These are phyloP conservation scores for Cryptosporidium ryanae DNA, from an alignment of 169 alveolate species.

Conservation along the genomic window DNA sequence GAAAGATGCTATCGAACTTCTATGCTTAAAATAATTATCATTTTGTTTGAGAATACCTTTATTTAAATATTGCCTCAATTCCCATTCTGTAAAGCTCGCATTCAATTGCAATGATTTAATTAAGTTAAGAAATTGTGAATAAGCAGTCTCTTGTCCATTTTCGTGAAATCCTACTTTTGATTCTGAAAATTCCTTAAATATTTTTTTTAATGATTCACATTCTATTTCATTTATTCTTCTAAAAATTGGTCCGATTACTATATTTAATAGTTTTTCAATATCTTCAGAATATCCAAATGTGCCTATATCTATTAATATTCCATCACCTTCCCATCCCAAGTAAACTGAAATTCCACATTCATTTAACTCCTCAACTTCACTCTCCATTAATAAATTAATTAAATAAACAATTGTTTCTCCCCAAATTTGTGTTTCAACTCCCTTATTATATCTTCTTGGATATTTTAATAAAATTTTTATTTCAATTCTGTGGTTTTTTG, in stretches of 20 bases:
- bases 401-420: constrained; percentile 31
- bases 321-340: constrained; percentile 42
- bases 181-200: not conserved
- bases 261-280: constrained; percentile 8
- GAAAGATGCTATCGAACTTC: not conserved
- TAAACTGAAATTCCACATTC: constrained; percentile 48
- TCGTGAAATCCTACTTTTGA: constrained; percentile 13
- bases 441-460: constrained; percentile 69
- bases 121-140: constrained; percentile 7
- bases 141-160: constrained; percentile 21
- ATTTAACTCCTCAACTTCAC: constrained; percentile 13
- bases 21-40: not conserved
- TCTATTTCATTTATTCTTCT: constrained; percentile 9
- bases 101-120: constrained; percentile 16
- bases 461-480: constrained; percentile 36
- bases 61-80: constrained; percentile 33
- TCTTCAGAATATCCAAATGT: constrained; percentile 57
- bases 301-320: constrained; percentile 17
- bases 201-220: constrained; percentile 5
- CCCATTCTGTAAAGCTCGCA: constrained; percentile 61
- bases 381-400: constrained; percentile 9
- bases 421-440: constrained; percentile 71
- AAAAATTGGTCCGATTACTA: constrained; percentile 12
- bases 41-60: not conserved
- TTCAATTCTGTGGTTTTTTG: constrained; percentile 28